Base-by-base conservation (phyloP, 1,284 basidiomycete species). In the Leccinum fallax region DNA sequence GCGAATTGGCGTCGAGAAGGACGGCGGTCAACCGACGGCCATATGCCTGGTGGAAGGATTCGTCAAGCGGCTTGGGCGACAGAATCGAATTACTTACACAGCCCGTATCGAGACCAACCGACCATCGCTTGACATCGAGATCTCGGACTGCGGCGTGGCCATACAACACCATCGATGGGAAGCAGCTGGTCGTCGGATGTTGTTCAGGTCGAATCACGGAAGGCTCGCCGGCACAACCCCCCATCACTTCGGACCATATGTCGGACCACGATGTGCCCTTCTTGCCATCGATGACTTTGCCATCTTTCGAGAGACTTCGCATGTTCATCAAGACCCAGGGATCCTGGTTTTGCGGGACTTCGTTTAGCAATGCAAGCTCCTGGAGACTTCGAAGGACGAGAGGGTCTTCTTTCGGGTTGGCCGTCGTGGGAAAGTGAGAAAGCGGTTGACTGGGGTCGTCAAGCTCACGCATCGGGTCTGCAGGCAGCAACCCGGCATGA, bases 401-500 rank as follows among this genome's bases (percentile, higher is more conserved):
- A 13, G 67, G 64, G 4, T 74, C 62, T 1, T 67, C 61, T 8
- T 70, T 52, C 5, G 64, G 61, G n/a, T 77, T 24, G 67, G 71
- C 2, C 71, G 79, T 32, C 73, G 79, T 1, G 15, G 90, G 90
- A n/a, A 83, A 68, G 62, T 81, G 83, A 2, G 88, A 82, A 19
- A 92, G 81, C 2, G 92, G 92, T 70, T 94, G 93, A 8, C 76
- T 79, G 21, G 72, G 75, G 70, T 86, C 79, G 19, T 75, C 78
- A 26, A 77, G 72, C 51, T 81, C 71, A 60, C 76, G 82, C 5
- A 75, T 77, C 1, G 91, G 88, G 69, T 95, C 85, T 11, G 81
- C 83, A 0, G 93, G 83, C 2, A 96, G 80, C 19, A 97, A 68
- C 4, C 94, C 94, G 2, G 88, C 94, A 69, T 97, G 94, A 1